These are phyloP conservation scores for Cruciata laevipes DNA, from an alignment of 257 asterid species.

Conservation along the genomic window DNA sequence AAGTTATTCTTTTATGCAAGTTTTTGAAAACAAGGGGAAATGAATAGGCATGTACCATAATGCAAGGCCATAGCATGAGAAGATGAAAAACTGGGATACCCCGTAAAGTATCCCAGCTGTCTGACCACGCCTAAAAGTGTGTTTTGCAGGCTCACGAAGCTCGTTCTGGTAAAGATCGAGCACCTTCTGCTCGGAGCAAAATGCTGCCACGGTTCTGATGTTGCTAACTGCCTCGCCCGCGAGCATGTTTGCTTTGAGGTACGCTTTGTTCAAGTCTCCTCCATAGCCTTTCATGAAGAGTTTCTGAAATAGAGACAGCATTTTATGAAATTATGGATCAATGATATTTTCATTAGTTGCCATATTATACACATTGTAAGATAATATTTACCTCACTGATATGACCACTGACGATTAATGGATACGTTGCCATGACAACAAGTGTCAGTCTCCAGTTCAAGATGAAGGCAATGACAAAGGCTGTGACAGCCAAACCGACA, in stretches of 20 bases:
- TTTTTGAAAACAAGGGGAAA: background rate
- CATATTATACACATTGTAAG: background rate
- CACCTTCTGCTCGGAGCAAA: conserved; percentile 86
- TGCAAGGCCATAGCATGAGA: conserved; percentile 89
- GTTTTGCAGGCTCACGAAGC: conserved; percentile 73
- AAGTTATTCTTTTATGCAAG: background rate
- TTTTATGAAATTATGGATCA: conserved; percentile 4
- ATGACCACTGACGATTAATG: conserved; percentile 82
- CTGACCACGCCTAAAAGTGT: conserved; percentile 81
- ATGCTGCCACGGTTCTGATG: conserved; percentile 90
- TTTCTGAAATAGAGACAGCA: conserved; percentile 50
- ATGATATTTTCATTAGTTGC: background rate
- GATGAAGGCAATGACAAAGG: conserved; percentile 82
- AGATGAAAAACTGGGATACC: conserved; percentile 88
- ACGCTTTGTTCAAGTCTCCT: conserved; percentile 78
- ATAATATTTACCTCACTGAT: conserved; percentile 72
- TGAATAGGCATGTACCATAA: conserved; percentile 51
- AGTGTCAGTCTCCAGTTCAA: conserved; percentile 97
- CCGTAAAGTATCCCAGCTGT: conserved; percentile 89
- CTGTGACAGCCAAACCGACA: conserved; percentile 67
- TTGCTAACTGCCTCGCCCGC: conserved; percentile 99
- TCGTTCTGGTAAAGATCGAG: conserved; percentile 61
- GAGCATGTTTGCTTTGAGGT: conserved; percentile 92
- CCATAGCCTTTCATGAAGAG: conserved; percentile 96
- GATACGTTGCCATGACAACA: conserved; percentile 84